Base-by-base conservation (phyloP, 805 yeast genomes). In the Candida incommunis region DNA sequence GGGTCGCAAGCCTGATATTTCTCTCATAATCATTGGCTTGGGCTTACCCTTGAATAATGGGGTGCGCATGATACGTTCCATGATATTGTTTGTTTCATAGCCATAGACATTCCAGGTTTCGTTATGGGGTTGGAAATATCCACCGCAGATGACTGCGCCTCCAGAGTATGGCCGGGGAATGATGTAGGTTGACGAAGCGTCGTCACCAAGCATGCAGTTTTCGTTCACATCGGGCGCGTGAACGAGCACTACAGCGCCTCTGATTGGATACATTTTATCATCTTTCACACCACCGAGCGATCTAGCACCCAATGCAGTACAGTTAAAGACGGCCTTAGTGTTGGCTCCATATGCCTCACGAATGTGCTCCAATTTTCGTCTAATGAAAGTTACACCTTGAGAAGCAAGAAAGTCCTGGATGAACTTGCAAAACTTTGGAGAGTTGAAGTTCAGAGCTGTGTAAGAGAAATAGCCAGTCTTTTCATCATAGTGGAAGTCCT, bases 241-340 rank as follows among this genome's bases (percentile, higher is more conserved):
- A 21, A 82, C 69, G 7, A 82, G 78, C 18, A 82, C 80, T 22
- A 82, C 86, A 56, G 83, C 94, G 3, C 94, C 94, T 47, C 94
- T 67, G 0, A 83, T 75, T 4, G 94, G 90, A 51, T 77, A 80
- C 18, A 80, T 72, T 1, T 64, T 62, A 5, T 63, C 49, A 55
- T 84, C 94, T 20, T 65, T 62, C 16, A 80, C 84, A 11, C 88
- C 92, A 4, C 77, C 77, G 3, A 84, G 62, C 2, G 60, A 57
- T 41, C 66, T 66, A 1, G 92, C 82, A 9, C 87, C 83, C 20
- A 80, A 65, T 4, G 94, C 94, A 0, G 87, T 70, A 59, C 94
- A 82, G 54, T 84, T 84, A 70, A 82, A 79, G 5, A 82, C 80
- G 3, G 61, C 65, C 37, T 67, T 59, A 1, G 77, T 67, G 2